Evolutionary conservation across 495 filamentous ascomycete species (phyloP), one percentile per base, ranked within the genome.

Genomic region (Aspergillus haitiensis): DNA sequence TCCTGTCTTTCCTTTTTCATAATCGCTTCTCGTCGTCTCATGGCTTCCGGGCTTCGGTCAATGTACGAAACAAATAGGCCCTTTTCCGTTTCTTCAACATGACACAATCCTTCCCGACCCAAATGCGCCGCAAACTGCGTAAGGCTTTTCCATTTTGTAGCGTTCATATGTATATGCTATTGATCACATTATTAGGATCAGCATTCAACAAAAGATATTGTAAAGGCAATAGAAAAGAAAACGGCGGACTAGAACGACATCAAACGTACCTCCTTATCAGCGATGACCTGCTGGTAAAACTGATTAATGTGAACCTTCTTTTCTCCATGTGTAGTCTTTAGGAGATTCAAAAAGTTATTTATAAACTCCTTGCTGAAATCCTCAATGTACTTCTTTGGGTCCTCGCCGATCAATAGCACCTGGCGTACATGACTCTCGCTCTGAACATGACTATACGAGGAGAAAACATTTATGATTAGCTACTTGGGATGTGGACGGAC

Each of bases 161-260:
- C 81, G 73, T 97, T 98, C 87, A 97, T 89, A 68, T 98, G 95
- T 12, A 92, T 79, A 68, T 98, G 95, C 69, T 92, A 84, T 68
- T 27, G 1, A 47, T 39, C 42, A 35, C 15, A 50, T 5, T 32
- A 31, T 64, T 46, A 64, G 62, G 48, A 57, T 18, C 35, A 1
- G 40, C 31, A 31, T 12, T 3, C 13, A 55, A 10, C 34, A 9
- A 0, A 51, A 11, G 39, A 10, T 32, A 16, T 35, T 7, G 5
- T 6, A 54, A 33, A 15, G 21, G 6, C 34, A 3, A 15, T 6
- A 12, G 40, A 54, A 5, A 39, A 56, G 33, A 27, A 27, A 27
- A 27, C 1, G 21, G 21, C 21, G 21, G 3, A 27, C 1, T 27
- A 27, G 21, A 27, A n/a, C 37, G 27, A 18, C 6, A 5, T 18